Evolutionary conservation across 352 stramenopile species (phyloP), one percentile per base, ranked within the genome.

Genomic region (Pythium brassicae): DNA sequence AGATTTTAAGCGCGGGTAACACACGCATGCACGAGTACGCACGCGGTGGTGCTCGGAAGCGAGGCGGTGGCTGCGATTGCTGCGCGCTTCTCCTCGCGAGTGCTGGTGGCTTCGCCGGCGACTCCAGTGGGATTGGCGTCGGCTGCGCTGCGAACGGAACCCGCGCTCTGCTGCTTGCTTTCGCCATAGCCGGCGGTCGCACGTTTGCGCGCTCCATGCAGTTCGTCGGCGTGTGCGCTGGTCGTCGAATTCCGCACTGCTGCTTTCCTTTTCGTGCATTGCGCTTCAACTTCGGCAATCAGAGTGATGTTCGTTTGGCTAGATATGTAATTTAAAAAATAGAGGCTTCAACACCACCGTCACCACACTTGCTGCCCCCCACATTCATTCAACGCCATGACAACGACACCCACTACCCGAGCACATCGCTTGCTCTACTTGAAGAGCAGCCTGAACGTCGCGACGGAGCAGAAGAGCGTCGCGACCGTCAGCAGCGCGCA

Each of bases 381-480:
- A 22, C 42, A 58, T n/a, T 64, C 69, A 23, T 84, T 62, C 61
- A 69, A 84, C 58, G 65, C 79, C 48, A 57, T 62, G 37, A 80
- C 73, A 46, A 82, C 83, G 53, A 88, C 27, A 20, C 42, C 35
- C 50, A 29, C 43, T 29, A 32, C 20, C 15, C 8, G n/a, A n/a
- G n/a, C n/a, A n/a, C n/a, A n/a, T n/a, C n/a, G 14, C 3, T 52
- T 11, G 46, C 7, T 26, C 17, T 26, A 62, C 49, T 57, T 62
- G 40, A 62, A 62, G 8, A 58, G 34, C 10, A 84, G 59, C 43
- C 82, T 67, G 15, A 83, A 58, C 3, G 80, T 91, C 4, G 80
- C 80, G 45, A 82, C 68, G 25, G 69, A 69, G 63, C 72, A 86
- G 58, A 87, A 78, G 20, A 83, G 57, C n/a, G 65, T 65, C 25